Base-by-base conservation (phyloP, 352 stramenopile species). In the Pythium brassicae region DNA sequence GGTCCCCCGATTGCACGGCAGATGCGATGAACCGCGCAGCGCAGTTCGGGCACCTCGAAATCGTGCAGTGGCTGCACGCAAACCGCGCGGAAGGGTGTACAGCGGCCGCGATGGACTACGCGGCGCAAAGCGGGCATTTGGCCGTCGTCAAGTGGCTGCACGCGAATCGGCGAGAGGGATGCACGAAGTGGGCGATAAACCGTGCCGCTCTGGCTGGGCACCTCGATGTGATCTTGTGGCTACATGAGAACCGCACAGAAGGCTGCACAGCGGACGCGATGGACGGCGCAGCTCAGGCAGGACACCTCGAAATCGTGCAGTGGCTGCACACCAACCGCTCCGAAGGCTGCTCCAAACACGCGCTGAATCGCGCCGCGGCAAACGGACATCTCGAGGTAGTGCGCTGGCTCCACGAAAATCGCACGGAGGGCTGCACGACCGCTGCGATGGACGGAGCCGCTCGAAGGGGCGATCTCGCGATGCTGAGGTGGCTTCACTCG, bases 141-240 rank as follows among this genome's bases (percentile, higher is more conserved):
- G 20, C 43, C 11, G 34, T 51, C 3, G 42, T 58, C 2, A 9
- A 51, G 14, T 58, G 53, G 53, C 29, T 58, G 1, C 53, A 58
- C 29, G 42, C 11, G 6, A 51, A 58, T 34, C 40, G 53, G 14
- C 22, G 11, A 17, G 53, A 58, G 34, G 53, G 53, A 17, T 58
- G 53, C 12, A 58, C 53, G 10, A 44, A 43, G n/a, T 49, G 40
- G 32, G 53, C 53, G n/a, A 58, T 58, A 40, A 50, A 58, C 20
- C 29, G 40, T 14, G 53, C 53, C 5, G 53, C 53, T 3, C 40
- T 44, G 12, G 42, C 27, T 23, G 53, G 53, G 4, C 53, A 58
- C 15, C 40, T 58, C 5, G 6, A 43, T 15, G 53, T 51, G 12
- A 29, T 58, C n/a, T 1, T 22, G 12, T 58, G 42, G 52, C 27